Evolutionary conservation across 345 rosid genomes (phyloP).

Genomic region (Eutrema heterophyllum): DNA sequence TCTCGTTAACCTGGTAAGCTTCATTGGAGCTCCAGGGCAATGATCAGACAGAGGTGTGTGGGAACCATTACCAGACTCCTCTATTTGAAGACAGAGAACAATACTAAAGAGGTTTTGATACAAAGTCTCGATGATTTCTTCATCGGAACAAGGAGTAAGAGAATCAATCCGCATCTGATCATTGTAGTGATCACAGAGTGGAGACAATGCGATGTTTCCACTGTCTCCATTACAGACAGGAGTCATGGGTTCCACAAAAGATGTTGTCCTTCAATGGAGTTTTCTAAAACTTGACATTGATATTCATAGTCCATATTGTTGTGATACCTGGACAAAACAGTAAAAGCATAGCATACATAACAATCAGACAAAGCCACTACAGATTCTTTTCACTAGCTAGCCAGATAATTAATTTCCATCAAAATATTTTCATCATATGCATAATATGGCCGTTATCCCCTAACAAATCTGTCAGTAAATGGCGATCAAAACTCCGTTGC

Average conservation of each 20-base stretch:
- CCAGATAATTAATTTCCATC: neutral
- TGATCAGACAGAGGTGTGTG: conserved; percentile 9
- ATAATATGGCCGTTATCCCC: neutral
- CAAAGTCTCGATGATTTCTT: conserved; percentile 23
- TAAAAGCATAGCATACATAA: neutral
- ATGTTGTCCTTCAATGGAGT: conserved; percentile 2
- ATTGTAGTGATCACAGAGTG: conserved; percentile 21
- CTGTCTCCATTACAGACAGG: neutral
- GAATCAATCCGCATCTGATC: conserved; percentile 19
- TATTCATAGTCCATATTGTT: conserved; percentile 16
- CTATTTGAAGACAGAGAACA: conserved; percentile 21
- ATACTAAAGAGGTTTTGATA: conserved; percentile 19
- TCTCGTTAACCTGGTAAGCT: conserved; percentile 18
- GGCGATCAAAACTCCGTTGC: too few species aligned
- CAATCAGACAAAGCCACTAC: neutral
- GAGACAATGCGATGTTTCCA: conserved; percentile 15
- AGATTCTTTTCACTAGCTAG: neutral
- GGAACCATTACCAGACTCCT: conserved; percentile 8
- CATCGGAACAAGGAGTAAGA: conserved; percentile 11
- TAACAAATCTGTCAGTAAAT: too few species aligned
- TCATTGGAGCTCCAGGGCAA: conserved; percentile 32
- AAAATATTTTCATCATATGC: neutral
- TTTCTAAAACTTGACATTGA: neutral
- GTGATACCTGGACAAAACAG: neutral
- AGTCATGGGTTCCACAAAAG: conserved; percentile 9